phyloP scores from a whole-genome alignment of 1,284 basidiomycete genomes.

The Bondarzewia mesenterica region DNA sequence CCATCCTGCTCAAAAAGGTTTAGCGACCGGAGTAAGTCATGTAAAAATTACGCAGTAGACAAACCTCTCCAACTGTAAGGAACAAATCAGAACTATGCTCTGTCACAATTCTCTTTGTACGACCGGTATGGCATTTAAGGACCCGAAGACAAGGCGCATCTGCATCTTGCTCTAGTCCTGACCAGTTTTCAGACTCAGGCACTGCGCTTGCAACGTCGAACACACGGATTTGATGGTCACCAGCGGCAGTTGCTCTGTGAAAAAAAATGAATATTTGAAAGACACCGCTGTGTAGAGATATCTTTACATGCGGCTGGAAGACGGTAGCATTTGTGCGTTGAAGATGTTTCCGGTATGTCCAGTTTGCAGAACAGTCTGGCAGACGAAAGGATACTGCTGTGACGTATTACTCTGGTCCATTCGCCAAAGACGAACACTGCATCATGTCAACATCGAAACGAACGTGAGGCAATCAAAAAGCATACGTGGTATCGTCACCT shows the following conservation, averaged over 20 bases:
- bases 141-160: slow-evolving; percentile 42
- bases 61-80: slow-evolving; percentile 77
- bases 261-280: not conserved
- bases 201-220: slow-evolving; percentile 53
- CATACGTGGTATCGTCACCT: slow-evolving; percentile 79
- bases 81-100: slow-evolving; percentile 82
- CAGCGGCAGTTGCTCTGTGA: slow-evolving; percentile 66
- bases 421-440: slow-evolving; percentile 64
- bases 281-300: too few relatives aligned
- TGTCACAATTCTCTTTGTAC: slow-evolving; percentile 77
- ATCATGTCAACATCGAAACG: slow-evolving; percentile 14
- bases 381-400: slow-evolving; percentile 49
- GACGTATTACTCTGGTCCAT: slow-evolving; percentile 31
- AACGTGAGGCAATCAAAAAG: slow-evolving; percentile 13
- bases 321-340: slow-evolving; percentile 75
- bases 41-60: slow-evolving; percentile 4
- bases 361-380: slow-evolving; percentile 58
- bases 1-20: slow-evolving; percentile 37
- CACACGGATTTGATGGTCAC: slow-evolving; percentile 74
- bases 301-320: slow-evolving; percentile 57
- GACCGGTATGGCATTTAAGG: slow-evolving; percentile 58
- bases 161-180: slow-evolving; percentile 25
- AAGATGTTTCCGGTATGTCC: slow-evolving; percentile 89
- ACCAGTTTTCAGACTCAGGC: slow-evolving; percentile 29
- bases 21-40: not conserved